Percentiles rank a stretch among this genome's conserved stretches.
These are phyloP conservation scores for Fusarium transvaalense DNA, from an alignment of 2,329 filamentous ascomycete genomes.

Conservation along the genomic window DNA sequence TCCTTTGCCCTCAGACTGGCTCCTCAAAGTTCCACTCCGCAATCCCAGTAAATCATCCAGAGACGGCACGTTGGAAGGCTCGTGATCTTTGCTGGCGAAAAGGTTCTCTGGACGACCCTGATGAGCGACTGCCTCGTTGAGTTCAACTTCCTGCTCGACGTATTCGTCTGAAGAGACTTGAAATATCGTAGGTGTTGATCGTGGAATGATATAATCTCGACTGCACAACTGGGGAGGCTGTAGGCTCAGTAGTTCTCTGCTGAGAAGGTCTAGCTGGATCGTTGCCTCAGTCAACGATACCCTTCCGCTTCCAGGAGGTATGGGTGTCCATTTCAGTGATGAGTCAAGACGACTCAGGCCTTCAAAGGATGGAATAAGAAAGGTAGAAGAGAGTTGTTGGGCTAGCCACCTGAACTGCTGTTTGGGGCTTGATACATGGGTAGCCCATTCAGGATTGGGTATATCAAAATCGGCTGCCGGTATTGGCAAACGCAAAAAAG, in stretches of 20 bases:
- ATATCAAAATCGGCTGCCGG: conserved; percentile 48
- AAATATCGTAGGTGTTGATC: conserved; percentile 23
- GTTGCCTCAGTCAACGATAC: conserved; percentile 30
- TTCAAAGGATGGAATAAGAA: conserved; percentile 6
- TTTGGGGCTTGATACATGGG: conserved; percentile 29
- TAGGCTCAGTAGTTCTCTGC: conserved; percentile 29
- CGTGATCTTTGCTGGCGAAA: background rate
- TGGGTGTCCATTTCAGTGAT: conserved; percentile 46
- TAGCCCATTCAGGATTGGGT: conserved; percentile 44
- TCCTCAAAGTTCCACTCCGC: background rate
- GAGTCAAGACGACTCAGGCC: conserved; percentile 24
- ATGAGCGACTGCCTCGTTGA: background rate
- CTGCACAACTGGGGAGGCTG: conserved; percentile 32
- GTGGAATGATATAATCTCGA: conserved; percentile 22
- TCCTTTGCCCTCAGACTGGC: conserved; percentile 1
- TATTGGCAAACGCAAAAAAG: conserved; percentile 47
- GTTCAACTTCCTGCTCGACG: conserved; percentile 32
- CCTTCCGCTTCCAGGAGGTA: conserved; percentile 20
- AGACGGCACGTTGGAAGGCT: background rate
- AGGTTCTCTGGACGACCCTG: background rate
- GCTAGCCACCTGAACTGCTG: conserved; percentile 48
- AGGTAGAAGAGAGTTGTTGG: background rate
- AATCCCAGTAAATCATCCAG: conserved; percentile 14
- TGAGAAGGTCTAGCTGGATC: conserved; percentile 5
- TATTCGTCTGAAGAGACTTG: conserved; percentile 39